Base-by-base conservation (phyloP, 2,329 filamentous ascomycete species). In the Fusarium compactum region DNA sequence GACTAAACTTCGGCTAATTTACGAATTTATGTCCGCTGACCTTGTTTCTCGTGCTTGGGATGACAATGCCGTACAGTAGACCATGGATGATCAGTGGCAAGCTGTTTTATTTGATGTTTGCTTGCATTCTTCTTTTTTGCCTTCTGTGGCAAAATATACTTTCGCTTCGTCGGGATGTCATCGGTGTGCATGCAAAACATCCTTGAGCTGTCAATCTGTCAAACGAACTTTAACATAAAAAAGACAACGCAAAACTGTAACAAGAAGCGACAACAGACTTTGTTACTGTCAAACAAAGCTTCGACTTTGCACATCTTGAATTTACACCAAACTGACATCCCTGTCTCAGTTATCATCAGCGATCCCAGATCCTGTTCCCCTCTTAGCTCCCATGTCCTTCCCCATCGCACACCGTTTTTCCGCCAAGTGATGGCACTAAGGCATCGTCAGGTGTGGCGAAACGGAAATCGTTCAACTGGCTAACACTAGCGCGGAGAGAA, bases 371-470 rank as follows among this genome's bases (percentile, higher is more conserved):
- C 18, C 20, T 27, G 10, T 44, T 22, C 15, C 38, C 25, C 32
- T 24, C 24, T 40, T 32, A 57, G 50, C 34, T 64, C 38, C 32
- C 38, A 43, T 51, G 10, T 11, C 14, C 14, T 30, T 41, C 47
- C n/a, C 10, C 22, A 50, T 66, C 47, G 38, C 32, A 67, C 63
- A 46, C 62, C 62, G 44, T 67, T 66, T 61, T 67, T 40, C 46
- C 24, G 30, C 38, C 48, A 30, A 56, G 44, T 41, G 15, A 59
- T 34, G 22, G 50, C 32, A 47, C 47, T 24, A 45, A 44, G n/a
- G 30, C 34, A 50, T 55, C 38, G 27, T 34, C 30, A 18, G 12
- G 46, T 47, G 63, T 51, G 62, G 62, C 62, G 27, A 62, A 56
- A 66, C 38, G 45, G 30, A 50, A 32, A 66, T 55, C 34, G 25